These are phyloP conservation scores for Eutypa lata DNA, from an alignment of 2,329 filamentous ascomycete species.

Conservation along the genomic window DNA sequence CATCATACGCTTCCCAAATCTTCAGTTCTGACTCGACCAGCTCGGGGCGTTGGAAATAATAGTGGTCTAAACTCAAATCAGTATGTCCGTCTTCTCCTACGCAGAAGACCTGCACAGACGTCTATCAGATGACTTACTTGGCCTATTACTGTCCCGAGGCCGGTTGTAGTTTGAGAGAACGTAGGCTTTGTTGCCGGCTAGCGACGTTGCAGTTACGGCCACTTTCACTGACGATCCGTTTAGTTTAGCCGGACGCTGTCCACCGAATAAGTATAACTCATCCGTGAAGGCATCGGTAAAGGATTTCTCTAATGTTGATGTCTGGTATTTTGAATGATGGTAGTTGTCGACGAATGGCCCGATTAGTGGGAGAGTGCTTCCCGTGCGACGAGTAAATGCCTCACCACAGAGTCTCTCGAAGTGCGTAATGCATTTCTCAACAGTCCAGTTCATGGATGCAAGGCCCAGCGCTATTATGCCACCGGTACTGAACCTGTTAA, in stretches of 20 bases:
- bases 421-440: slow-evolving; percentile 34
- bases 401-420: slow-evolving; percentile 36
- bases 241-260: slow-evolving; percentile 7
- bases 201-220: slow-evolving; percentile 39
- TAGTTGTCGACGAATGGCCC: slow-evolving; percentile 25
- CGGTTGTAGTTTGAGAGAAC: slow-evolving; percentile 43
- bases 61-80: slow-evolving; percentile 20
- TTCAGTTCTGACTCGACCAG: slow-evolving; percentile 36
- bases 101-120: background rate
- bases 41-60: slow-evolving; percentile 37
- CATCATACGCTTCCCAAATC: slow-evolving; percentile 45
- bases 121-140: background rate
- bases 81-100: slow-evolving; percentile 7
- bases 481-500: slow-evolving; percentile 32
- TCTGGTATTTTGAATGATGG: slow-evolving; percentile 30
- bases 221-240: slow-evolving; percentile 28
- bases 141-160: slow-evolving; percentile 17
- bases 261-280: slow-evolving; percentile 34
- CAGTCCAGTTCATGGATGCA: slow-evolving; percentile 32
- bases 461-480: slow-evolving; percentile 42
- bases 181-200: slow-evolving; percentile 34
- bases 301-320: slow-evolving; percentile 32
- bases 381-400: slow-evolving; percentile 36
- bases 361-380: slow-evolving; percentile 31
- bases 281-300: slow-evolving; percentile 31